Base-by-base conservation (phyloP, 1,284 basidiomycete species). In the Ustilago trichophora region DNA sequence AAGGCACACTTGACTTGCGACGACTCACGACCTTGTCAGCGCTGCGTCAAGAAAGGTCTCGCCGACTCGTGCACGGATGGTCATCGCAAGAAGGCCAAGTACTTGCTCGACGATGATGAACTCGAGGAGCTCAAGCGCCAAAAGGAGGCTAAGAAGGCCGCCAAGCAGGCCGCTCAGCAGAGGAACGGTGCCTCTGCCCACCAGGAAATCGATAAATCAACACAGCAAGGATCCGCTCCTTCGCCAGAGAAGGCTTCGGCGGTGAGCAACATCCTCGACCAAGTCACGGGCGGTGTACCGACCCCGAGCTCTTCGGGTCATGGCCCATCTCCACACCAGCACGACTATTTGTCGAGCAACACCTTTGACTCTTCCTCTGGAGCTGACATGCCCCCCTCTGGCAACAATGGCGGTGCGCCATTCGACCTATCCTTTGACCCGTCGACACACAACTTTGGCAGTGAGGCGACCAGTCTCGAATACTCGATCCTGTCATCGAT, bases 1-100 rank as follows among this genome's bases (percentile, higher is more conserved):
- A 87, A 85, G 76, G 92, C 92, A 1, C 95, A 98, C 83, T 85
- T 98, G 73, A 98, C 95, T 8, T 98, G 95, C 82, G 93, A 98
- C 82, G 95, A 98, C 79, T 88, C 71, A n/a, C 90, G 95, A 52
- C 95, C 95, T 22, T 98, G 95, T 83, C 90, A 91, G 73, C 88
- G 95, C 41, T 98, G 95, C 80, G 86, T 93, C 48, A 97, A 95
- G 83, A 93, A 95, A 68, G 93, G 93, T 15, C 89, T 95, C 75
- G 90, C 89, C 6, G 87, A 88, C 56, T 90, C 88, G 59, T 98
- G 95, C 80, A 89, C 90, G 32, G 95, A 98, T 80, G 95, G 95
- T 0, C 90, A 92, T 69, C 87, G 95, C 71, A 98, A 98, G 84
- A 97, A 97, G 83, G 95, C 95, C 21, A 98, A 98, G 82, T 98